Evolutionary conservation across 768 basidiomycete genomes (phyloP).

Genomic region (Gloeopeniophorella convolvens): DNA sequence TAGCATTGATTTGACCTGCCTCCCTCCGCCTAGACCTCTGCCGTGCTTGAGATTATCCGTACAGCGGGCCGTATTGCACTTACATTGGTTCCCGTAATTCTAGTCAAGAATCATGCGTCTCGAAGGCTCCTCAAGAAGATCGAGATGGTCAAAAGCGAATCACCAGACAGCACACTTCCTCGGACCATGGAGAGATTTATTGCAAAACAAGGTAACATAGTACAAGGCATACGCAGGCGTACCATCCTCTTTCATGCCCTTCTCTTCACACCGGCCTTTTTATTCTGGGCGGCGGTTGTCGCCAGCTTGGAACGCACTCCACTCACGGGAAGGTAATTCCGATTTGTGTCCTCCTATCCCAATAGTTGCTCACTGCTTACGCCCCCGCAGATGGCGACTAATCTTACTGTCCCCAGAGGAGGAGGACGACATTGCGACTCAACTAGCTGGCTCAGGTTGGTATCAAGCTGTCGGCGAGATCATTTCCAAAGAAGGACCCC

Average conservation of each 20-base stretch:
- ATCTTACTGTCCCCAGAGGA: conserved; percentile 90
- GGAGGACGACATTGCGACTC: conserved; percentile 80
- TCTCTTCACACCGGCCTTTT: conserved; percentile 49
- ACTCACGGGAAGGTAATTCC: conserved; percentile 67
- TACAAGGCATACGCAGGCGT: conserved; percentile 43
- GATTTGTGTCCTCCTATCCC: neutral
- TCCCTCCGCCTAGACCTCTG: conserved; percentile 55
- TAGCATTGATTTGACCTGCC: too few species aligned
- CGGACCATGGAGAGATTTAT: conserved; percentile 33
- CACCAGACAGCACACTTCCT: conserved; percentile 34
- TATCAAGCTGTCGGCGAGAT: conserved; percentile 77
- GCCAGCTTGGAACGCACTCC: conserved; percentile 75
- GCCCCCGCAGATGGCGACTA: conserved; percentile 62
- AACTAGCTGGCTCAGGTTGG: conserved; percentile 83
- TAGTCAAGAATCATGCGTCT: conserved; percentile 51
- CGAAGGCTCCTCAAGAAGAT: conserved; percentile 45
- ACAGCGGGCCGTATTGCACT: conserved; percentile 66
- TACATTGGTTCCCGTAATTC: conserved; percentile 65
- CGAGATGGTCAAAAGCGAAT: conserved; percentile 33
- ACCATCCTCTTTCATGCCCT: conserved; percentile 49
- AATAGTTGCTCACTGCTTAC: neutral
- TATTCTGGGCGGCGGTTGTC: conserved; percentile 64
- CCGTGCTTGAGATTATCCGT: conserved; percentile 63
- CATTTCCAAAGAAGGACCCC: conserved; percentile 53
- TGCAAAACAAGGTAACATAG: conserved; percentile 42